phyloP scores from a whole-genome alignment of 2,329 filamentous ascomycete genomes.

The Raffaelea arxii region DNA sequence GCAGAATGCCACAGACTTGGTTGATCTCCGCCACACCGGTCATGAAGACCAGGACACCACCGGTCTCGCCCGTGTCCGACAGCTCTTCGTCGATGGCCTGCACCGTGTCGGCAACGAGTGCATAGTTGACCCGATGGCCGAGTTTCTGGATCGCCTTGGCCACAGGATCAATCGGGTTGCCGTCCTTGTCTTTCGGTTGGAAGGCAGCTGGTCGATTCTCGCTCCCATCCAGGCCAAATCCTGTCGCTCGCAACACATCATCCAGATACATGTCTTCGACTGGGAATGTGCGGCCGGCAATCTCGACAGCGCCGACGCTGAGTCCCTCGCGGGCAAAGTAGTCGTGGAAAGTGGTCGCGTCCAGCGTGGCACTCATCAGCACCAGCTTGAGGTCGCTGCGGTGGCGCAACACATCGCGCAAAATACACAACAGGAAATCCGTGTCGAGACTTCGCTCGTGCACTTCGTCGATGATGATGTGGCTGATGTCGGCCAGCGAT shows the following conservation, averaged over 20 bases:
- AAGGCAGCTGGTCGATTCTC: conserved; percentile 20
- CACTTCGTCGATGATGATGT: conserved; percentile 81
- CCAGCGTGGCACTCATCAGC: conserved; percentile 92
- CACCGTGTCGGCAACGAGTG: conserved; percentile 71
- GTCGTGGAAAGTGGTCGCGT: conserved; percentile 72
- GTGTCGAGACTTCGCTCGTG: conserved; percentile 63
- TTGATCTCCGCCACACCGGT: conserved; percentile 90
- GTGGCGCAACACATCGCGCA: conserved; percentile 68
- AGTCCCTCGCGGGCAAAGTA: conserved; percentile 67
- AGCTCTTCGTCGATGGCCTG: conserved; percentile 73
- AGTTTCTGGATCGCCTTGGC: conserved; percentile 63
- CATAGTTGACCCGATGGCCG: conserved; percentile 84
- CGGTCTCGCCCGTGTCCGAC: conserved; percentile 51
- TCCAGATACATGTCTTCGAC: conserved; percentile 87
- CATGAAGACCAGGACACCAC: conserved; percentile 91
- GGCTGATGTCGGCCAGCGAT: conserved; percentile 80
- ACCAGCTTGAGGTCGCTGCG: conserved; percentile 78
- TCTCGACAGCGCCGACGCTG: conserved; percentile 72
- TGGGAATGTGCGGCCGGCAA: conserved; percentile 79
- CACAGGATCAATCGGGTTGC: conserved; percentile 36
- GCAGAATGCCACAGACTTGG: conserved; percentile 61
- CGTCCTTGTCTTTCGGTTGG: not conserved
- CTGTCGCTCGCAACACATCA: conserved; percentile 72
- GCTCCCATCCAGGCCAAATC: conserved; percentile 42
- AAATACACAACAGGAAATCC: conserved; percentile 80